Conservation (phyloP, 495 filamentous ascomycete genomes). For the Daldinia caldariorum region DNA sequence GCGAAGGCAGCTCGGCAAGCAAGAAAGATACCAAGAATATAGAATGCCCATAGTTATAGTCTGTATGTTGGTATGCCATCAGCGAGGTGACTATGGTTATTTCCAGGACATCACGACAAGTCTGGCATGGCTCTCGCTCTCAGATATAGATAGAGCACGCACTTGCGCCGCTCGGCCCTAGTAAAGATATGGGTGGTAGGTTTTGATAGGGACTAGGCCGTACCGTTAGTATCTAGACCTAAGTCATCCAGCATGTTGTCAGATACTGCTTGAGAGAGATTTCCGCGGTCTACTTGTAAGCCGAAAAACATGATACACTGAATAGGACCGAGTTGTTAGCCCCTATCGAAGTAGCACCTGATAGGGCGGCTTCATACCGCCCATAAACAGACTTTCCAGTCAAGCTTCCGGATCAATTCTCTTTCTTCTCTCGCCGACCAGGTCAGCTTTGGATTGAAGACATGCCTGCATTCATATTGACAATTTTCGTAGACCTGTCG, state of each 20-base stretch:
- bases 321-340: conserved; percentile 14
- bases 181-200: background rate
- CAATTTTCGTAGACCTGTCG: conserved; percentile 46
- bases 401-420: conserved; percentile 60
- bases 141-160: background rate
- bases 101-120: background rate
- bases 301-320: conserved; percentile 64
- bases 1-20: conserved; percentile 75
- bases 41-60: conserved; percentile 77
- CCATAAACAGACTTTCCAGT: conserved; percentile 62
- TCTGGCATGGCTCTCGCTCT: background rate
- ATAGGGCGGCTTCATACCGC: conserved; percentile 52
- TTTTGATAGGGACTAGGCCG: conserved; percentile 2
- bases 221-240: conserved; percentile 62
- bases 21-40: conserved; percentile 77
- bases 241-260: conserved; percentile 67
- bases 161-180: background rate
- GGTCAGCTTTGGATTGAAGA: conserved; percentile 61
- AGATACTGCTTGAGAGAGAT: conserved; percentile 64
- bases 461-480: conserved; percentile 59
- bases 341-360: background rate
- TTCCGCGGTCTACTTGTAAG: conserved; percentile 67
- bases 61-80: conserved; percentile 36
- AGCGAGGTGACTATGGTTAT: conserved; percentile 39
- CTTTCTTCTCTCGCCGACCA: conserved; percentile 67